Percentiles rank a stretch among this genome's conserved stretches.
Evolutionary conservation across 2,329 filamentous ascomycete species (phyloP).

Genomic region (Alternaria burnsii): DNA sequence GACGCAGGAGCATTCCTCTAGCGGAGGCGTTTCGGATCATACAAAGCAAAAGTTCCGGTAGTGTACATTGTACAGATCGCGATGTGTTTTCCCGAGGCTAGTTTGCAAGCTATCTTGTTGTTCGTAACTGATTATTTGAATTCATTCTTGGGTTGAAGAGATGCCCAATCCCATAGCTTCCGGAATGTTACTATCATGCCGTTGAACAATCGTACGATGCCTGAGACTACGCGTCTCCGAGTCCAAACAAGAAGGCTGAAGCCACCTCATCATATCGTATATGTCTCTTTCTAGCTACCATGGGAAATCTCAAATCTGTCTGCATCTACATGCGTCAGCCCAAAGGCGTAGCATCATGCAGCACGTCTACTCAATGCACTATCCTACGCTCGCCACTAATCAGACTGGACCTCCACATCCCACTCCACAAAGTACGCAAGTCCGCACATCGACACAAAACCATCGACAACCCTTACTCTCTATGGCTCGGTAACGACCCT

Average conservation of each 20-base stretch:
- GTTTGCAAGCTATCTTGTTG: not conserved
- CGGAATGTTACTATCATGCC: not conserved
- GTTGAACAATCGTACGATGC: not conserved
- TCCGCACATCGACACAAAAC: conserved; percentile 8
- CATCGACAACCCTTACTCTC: not conserved
- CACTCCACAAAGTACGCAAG: not conserved
- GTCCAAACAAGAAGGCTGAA: not conserved
- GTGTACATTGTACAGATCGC: conserved; percentile 11
- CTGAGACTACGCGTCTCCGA: not conserved
- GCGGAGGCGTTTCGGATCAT: conserved; percentile 35
- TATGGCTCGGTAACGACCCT: conserved; percentile 9
- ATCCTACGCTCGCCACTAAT: not conserved
- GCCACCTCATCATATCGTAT: not conserved
- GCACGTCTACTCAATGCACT: not conserved
- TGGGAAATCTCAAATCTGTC: not conserved
- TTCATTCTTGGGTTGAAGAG: not conserved
- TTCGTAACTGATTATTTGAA: not conserved
- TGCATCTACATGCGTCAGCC: conserved; percentile 1
- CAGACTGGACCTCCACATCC: not conserved
- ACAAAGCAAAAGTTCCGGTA: conserved; percentile 24
- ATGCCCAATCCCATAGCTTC: not conserved
- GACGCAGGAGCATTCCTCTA: conserved; percentile 22
- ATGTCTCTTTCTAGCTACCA: not conserved
- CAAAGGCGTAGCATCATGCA: not conserved
- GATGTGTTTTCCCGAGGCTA: not conserved